Evolutionary conservation across 2,329 filamentous ascomycete species (phyloP), one percentile per base, ranked within the genome.

Genomic region (Ramularia endophylla): DNA sequence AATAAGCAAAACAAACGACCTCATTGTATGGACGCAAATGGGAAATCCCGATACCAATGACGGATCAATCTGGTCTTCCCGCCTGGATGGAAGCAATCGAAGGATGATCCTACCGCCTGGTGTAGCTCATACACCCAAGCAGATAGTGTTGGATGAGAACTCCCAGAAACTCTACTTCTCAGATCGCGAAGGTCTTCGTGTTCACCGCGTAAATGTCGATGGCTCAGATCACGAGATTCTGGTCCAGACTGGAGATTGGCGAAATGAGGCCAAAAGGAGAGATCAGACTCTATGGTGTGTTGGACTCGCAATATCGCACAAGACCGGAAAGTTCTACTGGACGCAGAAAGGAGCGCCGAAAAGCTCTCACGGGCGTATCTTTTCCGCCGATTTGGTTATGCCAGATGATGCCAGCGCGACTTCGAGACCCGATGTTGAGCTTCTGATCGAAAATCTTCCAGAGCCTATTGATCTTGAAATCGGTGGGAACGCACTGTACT

Each of bases 381-480:
- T 75, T 53, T 59, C 65, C 4, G 74, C 77, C 0, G 54, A 60
- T 12, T 59, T 78, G 0, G 53, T 65, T 1, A 64, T 64, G 3
- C 65, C 66, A 0, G 27, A 45, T 0, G 64, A 63, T 0, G 48
- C 62, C 38, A 56, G 52, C 12, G 61, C 65, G 0, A 48, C 56
- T 1, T 55, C 44, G 7, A 60, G 71, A 1, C 51, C 61, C 0
- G 70, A 76, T 28, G 60, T 74, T 19, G 62, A 67, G 37, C 51
- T 62, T 2, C 40, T 80, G 1, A 54, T 71, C 3, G 53, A 66
- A 3, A 53, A 56, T 1, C 59, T 79, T 6, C 74, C 75, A 0
- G 76, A 80, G 53, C 72, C 74, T 0, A 74, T 81, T 43, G 75
- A 81, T 48, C 58, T 81, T 0, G 74, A 77, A 22, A 51, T 80